Conservation (phyloP, 192 early-diverging fungal species). For the Pecoramyces ruminantium region DNA sequence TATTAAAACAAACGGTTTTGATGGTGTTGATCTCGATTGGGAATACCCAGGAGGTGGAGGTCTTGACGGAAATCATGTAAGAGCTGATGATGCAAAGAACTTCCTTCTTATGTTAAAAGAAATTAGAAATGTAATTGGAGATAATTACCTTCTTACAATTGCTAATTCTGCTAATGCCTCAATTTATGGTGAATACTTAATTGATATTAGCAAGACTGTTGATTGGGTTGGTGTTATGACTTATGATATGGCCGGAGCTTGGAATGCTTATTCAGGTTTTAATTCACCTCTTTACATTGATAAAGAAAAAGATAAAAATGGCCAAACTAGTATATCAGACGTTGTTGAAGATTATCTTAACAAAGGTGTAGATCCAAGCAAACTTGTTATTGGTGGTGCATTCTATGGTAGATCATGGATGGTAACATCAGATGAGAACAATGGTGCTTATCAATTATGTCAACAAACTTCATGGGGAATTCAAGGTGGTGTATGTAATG, state of each 20-base stretch:
- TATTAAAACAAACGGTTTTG: conserved; percentile 30
- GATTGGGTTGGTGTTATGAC: conserved; percentile 3
- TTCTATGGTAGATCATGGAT: conserved; percentile 32
- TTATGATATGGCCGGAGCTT: conserved; percentile 3
- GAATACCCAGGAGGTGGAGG: conserved; percentile 40
- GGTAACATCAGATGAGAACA: background rate
- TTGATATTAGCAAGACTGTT: conserved; percentile 1
- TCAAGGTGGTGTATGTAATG: background rate
- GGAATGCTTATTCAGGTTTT: conserved; percentile 2
- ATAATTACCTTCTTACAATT: background rate
- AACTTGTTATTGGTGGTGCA: conserved; percentile 82
- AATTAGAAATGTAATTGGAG: conserved; percentile 12
- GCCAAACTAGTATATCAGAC: background rate
- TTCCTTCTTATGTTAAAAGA: conserved; percentile 16
- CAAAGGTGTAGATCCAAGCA: conserved; percentile 58
- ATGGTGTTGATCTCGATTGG: conserved; percentile 50
- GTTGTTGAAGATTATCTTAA: conserved; percentile 54
- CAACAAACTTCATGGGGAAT: background rate
- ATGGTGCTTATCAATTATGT: conserved; percentile 11
- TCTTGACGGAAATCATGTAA: conserved; percentile 32
- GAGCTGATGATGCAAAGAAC: conserved; percentile 14
- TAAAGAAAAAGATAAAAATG: conserved; percentile 1
- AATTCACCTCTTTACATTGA: conserved; percentile 2
- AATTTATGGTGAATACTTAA: background rate
- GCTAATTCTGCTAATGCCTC: background rate